These are phyloP conservation scores for Hyaloraphidium curvatum DNA, from an alignment of 192 early-diverging fungal genomes.

Conservation along the genomic window DNA sequence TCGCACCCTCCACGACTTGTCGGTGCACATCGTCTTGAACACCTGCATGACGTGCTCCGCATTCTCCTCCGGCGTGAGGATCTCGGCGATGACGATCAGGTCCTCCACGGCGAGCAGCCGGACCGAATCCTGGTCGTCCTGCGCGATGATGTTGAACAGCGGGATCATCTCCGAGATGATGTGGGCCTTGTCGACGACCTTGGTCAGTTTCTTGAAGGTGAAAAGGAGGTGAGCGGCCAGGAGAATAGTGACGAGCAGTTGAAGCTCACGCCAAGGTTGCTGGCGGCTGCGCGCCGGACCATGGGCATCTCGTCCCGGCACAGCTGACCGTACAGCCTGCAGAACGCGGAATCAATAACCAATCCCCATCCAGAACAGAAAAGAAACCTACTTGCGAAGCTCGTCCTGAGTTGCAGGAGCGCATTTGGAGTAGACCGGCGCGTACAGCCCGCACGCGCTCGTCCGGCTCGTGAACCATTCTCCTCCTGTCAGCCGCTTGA, in stretches of 20 bases:
- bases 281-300: constrained; percentile 88
- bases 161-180: constrained; percentile 71
- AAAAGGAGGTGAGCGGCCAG: background rate
- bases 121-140: constrained; percentile 78
- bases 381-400: constrained; percentile 45
- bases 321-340: constrained; percentile 55
- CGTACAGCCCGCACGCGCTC: constrained; percentile 82
- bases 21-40: constrained; percentile 58
- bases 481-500: constrained; percentile 74
- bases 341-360: background rate
- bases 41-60: constrained; percentile 48
- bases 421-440: constrained; percentile 54
- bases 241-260: background rate
- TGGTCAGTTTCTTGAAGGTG: constrained; percentile 38
- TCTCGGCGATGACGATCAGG: constrained; percentile 70
- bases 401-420: constrained; percentile 61
- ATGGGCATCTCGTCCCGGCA: constrained; percentile 92
- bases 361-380: background rate
- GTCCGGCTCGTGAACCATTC: constrained; percentile 98
- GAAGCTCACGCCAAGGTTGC: constrained; percentile 45
- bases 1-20: constrained; percentile 95
- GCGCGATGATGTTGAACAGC: constrained; percentile 65
- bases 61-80: constrained; percentile 53
- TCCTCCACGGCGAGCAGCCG: constrained; percentile 84
- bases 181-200: constrained; percentile 49